phyloP scores from a whole-genome alignment of 345 rosid species.

The Viola odorata region DNA sequence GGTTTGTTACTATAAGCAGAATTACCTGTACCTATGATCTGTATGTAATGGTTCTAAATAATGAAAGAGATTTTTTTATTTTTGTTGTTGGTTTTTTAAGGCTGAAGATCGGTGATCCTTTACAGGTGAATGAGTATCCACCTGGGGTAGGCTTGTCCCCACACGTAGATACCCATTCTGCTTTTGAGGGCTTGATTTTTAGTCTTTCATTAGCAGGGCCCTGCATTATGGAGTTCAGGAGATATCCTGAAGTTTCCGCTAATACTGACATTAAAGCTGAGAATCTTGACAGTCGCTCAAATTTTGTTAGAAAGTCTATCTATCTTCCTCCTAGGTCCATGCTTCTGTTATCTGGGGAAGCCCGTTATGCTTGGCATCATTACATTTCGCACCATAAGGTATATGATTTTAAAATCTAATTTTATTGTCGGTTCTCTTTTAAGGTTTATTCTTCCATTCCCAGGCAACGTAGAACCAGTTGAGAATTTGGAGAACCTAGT shows the following conservation, averaged over 20 bases:
- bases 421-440: neutral
- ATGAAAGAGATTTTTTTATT: neutral
- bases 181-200: slow-evolving; percentile 81
- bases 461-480: too few relatives aligned
- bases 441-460: neutral
- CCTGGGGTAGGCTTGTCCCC: slow-evolving; percentile 95
- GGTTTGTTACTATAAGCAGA: neutral
- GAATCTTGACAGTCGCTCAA: slow-evolving; percentile 24
- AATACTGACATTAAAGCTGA: slow-evolving; percentile 29
- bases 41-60: slow-evolving; percentile 1
- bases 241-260: slow-evolving; percentile 40
- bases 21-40: neutral
- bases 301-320: slow-evolving; percentile 50
- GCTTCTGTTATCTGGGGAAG: slow-evolving; percentile 83
- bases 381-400: slow-evolving; percentile 98
- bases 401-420: neutral
- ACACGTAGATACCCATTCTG: slow-evolving; percentile 96
- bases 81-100: slow-evolving; percentile 10
- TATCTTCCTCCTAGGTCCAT: slow-evolving; percentile 91
- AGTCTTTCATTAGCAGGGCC: slow-evolving; percentile 98
- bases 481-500: too few relatives aligned
- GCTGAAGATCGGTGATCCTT: slow-evolving; percentile 18
- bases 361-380: slow-evolving; percentile 97
- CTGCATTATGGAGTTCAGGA: slow-evolving; percentile 95
- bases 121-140: slow-evolving; percentile 94